A percentile compares a stretch with the other conserved stretches of the same genome.
phyloP scores from a whole-genome alignment of 2,329 filamentous ascomycete species.

The Purpureocillium lavendulum region DNA sequence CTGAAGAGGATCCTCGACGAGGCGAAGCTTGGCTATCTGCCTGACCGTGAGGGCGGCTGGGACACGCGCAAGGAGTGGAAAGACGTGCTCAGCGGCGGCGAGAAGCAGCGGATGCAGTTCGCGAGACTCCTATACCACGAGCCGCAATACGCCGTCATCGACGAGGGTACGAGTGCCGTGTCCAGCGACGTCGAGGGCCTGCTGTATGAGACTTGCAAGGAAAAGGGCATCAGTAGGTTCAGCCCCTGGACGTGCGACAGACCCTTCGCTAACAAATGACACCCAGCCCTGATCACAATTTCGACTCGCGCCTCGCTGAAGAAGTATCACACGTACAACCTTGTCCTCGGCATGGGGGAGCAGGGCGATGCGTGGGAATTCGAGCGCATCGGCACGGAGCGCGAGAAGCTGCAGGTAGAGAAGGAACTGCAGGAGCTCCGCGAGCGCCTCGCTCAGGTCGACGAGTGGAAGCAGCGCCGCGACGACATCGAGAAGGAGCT shows the following conservation, averaged over 20 bases:
- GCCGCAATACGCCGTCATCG: conserved; percentile 86
- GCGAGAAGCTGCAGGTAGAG: conserved; percentile 89
- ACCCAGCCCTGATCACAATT: conserved; percentile 80
- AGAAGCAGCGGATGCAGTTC: conserved; percentile 94
- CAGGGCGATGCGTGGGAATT: conserved; percentile 85
- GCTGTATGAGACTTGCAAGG: conserved; percentile 87
- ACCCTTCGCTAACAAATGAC: no score
- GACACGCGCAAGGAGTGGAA: conserved; percentile 98
- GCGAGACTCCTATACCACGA: conserved; percentile 90
- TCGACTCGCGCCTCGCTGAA: conserved; percentile 91
- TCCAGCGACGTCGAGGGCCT: conserved; percentile 90
- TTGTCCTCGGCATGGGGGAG: conserved; percentile 74
- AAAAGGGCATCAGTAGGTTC: conserved; percentile 79
- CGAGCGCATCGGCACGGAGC: conserved; percentile 85
- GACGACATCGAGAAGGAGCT: conserved; percentile 80
- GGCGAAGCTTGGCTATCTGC: conserved; percentile 80
- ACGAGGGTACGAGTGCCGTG: conserved; percentile 92
- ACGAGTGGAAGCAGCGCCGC: conserved; percentile 71
- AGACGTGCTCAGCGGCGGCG: conserved; percentile 90
- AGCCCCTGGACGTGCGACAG: neutral
- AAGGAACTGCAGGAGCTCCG: conserved; percentile 80
- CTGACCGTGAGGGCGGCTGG: conserved; percentile 90
- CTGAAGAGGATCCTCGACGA: conserved; percentile 72
- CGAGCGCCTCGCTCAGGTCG: conserved; percentile 71
- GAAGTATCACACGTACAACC: conserved; percentile 89